These are phyloP conservation scores for Trypanosoma theileri DNA, from an alignment of 208 protist species.

Conservation along the genomic window DNA sequence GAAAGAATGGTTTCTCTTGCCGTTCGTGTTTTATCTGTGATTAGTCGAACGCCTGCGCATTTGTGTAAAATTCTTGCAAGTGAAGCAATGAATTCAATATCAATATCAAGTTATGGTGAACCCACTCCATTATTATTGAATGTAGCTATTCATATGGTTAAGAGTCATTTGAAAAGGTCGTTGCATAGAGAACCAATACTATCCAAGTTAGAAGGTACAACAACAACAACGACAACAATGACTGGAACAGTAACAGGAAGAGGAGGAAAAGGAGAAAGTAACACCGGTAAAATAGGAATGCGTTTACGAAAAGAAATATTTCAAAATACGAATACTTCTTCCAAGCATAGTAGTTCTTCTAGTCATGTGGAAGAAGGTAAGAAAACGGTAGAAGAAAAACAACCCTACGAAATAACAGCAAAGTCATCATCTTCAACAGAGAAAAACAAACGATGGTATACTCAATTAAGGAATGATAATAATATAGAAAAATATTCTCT, in stretches of 20 bases:
- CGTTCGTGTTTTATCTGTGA: slow-evolving; percentile 37
- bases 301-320: too few species aligned
- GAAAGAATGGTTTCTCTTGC: slow-evolving; percentile 48
- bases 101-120: neutral
- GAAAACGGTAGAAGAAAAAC: too few species aligned
- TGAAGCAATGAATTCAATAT: neutral
- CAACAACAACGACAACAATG: neutral
- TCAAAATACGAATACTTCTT: too few species aligned
- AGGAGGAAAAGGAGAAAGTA: too few species aligned
- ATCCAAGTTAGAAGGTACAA: neutral
- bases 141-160: slow-evolving; percentile 13
- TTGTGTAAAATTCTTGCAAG: neutral
- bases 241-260: neutral
- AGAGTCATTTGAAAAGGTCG: neutral
- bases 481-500: neutral
- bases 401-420: too few species aligned
- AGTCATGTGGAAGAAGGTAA: too few species aligned
- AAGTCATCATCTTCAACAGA: too few species aligned
- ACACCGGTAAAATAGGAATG: too few species aligned
- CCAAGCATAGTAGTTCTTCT: too few species aligned
- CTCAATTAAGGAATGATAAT: too few species aligned
- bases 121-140: slow-evolving; percentile 10
- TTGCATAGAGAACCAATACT: neutral
- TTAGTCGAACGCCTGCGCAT: slow-evolving; percentile 20
- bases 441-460: too few species aligned